Conservation (phyloP, 306 rosid species). For the Arachis stenosperma region DNA sequence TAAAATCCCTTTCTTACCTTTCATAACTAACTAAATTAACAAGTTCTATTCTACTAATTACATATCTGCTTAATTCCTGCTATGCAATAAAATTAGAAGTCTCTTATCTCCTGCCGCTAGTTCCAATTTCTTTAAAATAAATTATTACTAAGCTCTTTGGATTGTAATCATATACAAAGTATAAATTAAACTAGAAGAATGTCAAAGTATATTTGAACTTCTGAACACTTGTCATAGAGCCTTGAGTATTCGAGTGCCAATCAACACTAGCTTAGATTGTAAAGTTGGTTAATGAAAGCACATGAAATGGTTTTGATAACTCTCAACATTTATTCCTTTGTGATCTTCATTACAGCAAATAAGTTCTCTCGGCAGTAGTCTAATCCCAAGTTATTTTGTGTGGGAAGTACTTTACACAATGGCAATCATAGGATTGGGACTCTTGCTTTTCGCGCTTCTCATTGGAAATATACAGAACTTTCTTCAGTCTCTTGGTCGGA, state of each 20-base stretch:
- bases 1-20: neutral
- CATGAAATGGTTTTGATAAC: conserved; percentile 14
- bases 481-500: conserved; percentile 81
- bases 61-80: neutral
- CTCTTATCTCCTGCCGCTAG: neutral
- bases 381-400: conserved; percentile 67
- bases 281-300: neutral
- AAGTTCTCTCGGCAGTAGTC: conserved; percentile 79
- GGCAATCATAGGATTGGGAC: conserved; percentile 79
- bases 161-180: neutral
- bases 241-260: neutral
- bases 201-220: neutral
- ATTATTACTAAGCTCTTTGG: neutral
- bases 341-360: conserved; percentile 70
- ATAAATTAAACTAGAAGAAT: neutral
- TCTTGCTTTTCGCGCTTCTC: conserved; percentile 85
- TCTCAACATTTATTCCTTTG: neutral
- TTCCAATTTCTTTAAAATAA: neutral
- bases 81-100: neutral
- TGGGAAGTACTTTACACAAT: conserved; percentile 82
- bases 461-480: conserved; percentile 89
- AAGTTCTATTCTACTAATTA: conserved; percentile 3
- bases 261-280: neutral
- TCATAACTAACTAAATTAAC: neutral
- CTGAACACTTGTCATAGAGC: neutral